phyloP scores from a whole-genome alignment of 2,329 filamentous ascomycete genomes.

The Escovopsis sp. region DNA sequence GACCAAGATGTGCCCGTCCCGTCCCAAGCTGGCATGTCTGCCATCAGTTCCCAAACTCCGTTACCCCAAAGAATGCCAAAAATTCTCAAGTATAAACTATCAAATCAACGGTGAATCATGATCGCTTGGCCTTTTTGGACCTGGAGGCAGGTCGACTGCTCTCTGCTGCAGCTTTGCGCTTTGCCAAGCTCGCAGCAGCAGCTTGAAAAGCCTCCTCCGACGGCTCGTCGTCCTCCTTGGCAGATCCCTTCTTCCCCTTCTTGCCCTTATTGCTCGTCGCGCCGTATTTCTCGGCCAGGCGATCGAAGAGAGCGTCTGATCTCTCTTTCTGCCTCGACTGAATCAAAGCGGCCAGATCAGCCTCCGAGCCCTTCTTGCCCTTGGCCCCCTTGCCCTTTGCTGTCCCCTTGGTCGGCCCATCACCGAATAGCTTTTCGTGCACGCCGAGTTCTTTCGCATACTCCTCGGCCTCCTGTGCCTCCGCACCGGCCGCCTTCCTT shows the following conservation, averaged over 20 bases:
- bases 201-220: conserved; percentile 47
- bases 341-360: conserved; percentile 58
- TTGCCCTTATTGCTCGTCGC: conserved; percentile 26
- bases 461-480: conserved; percentile 59
- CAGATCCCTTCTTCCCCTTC: conserved; percentile 37
- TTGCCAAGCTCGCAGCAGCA: conserved; percentile 33
- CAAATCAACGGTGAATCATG: neutral
- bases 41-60: neutral
- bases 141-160: neutral
- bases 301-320: conserved; percentile 49
- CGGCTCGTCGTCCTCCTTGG: conserved; percentile 39
- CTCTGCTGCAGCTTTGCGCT: conserved; percentile 9
- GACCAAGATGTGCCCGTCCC: neutral
- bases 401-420: too few species aligned
- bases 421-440: conserved; percentile 51
- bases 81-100: neutral
- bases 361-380: conserved; percentile 30
- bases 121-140: conserved; percentile 4
- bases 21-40: neutral
- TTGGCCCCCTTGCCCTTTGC: conserved; percentile 31
- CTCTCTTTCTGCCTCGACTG: conserved; percentile 53
- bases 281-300: conserved; percentile 64
- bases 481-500: conserved; percentile 46
- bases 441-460: conserved; percentile 62
- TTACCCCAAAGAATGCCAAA: neutral